Evolutionary conservation across 148 eudicot genomes (phyloP).

Genomic region (Heliamphora exappendiculata): DNA sequence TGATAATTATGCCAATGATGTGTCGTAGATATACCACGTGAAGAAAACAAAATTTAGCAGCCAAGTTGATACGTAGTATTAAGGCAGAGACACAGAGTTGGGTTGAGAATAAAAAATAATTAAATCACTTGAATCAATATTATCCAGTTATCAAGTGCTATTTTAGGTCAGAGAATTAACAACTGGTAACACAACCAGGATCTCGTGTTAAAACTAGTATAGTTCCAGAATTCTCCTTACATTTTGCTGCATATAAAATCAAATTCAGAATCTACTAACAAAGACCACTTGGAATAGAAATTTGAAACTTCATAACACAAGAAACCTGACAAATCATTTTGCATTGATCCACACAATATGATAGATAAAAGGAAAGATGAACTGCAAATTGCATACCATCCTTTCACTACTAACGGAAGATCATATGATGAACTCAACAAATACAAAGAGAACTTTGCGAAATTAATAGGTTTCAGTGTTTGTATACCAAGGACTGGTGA

Average conservation of each 20-base stretch:
- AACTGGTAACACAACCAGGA: neutral
- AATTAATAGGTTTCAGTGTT: neutral
- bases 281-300: neutral
- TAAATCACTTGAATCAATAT: neutral
- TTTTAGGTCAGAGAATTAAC: neutral
- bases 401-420: neutral
- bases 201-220: neutral
- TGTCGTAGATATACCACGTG: neutral
- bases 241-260: neutral
- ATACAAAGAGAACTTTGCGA: neutral
- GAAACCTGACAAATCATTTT: neutral
- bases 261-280: neutral
- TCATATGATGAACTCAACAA: neutral
- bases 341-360: neutral
- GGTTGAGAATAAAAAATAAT: neutral
- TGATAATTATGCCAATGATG: neutral
- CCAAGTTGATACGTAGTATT: neutral
- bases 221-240: neutral
- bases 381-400: neutral
- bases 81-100: neutral
- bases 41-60: neutral
- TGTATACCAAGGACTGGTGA: slow-evolving; percentile 32
- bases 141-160: neutral
- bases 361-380: neutral
- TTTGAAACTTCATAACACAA: neutral